phyloP scores from a whole-genome alignment of 192 early-diverging fungal genomes.

The Coemansia sp. region DNA sequence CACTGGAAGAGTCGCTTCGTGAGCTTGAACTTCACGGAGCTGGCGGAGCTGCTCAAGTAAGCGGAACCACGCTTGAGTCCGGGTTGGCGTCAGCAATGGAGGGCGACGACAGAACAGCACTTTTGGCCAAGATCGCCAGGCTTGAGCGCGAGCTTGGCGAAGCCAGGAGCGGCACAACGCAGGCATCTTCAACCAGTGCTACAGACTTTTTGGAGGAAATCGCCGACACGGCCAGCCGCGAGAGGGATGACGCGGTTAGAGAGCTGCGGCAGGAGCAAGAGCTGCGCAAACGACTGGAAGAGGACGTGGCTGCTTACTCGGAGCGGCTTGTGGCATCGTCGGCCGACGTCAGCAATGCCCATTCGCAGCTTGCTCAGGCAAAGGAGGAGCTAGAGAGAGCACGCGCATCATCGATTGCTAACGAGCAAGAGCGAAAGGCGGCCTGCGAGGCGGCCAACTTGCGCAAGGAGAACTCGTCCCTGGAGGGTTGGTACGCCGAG shows the following conservation, averaged over 20 bases:
- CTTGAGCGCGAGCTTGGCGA: constrained; percentile 67
- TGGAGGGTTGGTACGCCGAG: constrained; percentile 54
- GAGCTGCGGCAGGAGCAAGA: constrained; percentile 34
- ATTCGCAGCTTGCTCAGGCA: constrained; percentile 34
- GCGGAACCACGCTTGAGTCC: constrained; percentile 23
- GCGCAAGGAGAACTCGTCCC: constrained; percentile 39
- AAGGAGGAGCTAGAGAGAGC: constrained; percentile 50
- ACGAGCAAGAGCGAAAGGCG: constrained; percentile 32
- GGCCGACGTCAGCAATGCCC: constrained; percentile 26
- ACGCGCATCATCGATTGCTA: constrained; percentile 38
- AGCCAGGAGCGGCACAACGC: constrained; percentile 11
- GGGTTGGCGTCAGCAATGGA: constrained; percentile 41
- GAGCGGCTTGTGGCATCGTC: constrained; percentile 27
- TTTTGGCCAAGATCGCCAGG: constrained; percentile 60
- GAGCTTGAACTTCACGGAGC: constrained; percentile 75
- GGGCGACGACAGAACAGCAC: constrained; percentile 37
- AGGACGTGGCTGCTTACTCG: constrained; percentile 31
- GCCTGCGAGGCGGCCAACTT: constrained; percentile 50
- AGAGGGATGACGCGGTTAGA: constrained; percentile 51
- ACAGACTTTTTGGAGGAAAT: constrained; percentile 43
- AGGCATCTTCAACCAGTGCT: constrained; percentile 19
- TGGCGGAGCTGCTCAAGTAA: constrained; percentile 29
- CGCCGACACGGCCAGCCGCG: constrained; percentile 46
- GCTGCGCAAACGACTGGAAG: constrained; percentile 51
- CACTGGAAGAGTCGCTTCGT: constrained; percentile 77